Conservation (phyloP, 352 stramenopile genomes). For the Sclerospora graminicola region DNA sequence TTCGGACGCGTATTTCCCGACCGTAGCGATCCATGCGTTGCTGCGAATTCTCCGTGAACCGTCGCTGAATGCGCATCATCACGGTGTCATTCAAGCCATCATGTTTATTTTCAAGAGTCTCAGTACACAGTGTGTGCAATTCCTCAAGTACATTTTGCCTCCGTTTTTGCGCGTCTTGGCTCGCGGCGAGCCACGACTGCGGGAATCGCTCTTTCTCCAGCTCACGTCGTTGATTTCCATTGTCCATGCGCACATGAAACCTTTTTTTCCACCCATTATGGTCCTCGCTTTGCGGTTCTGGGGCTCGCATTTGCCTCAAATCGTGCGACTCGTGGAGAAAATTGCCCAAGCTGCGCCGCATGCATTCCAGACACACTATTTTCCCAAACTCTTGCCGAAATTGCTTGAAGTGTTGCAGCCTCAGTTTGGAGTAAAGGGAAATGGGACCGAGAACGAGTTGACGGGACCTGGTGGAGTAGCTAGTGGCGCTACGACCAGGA, state of each 20-base stretch:
- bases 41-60: conserved; percentile 94
- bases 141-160: conserved; percentile 95
- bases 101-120: conserved; percentile 99
- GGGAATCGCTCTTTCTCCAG: conserved; percentile 95
- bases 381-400: conserved; percentile 83
- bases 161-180: conserved; percentile 93
- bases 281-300: conserved; percentile 94
- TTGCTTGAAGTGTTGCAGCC: conserved; percentile 79
- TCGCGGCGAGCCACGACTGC: conserved; percentile 84
- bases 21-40: conserved; percentile 94
- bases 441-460: conserved; percentile 29
- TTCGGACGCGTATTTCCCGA: conserved; percentile 94
- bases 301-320: conserved; percentile 92
- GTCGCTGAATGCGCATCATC: conserved; percentile 92
- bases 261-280: conserved; percentile 97
- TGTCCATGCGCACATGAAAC: conserved; percentile 92
- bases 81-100: conserved; percentile 95
- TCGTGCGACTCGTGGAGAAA: conserved; percentile 93
- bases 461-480: conserved; percentile 5
- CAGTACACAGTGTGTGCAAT: conserved; percentile 91
- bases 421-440: conserved; percentile 67
- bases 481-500: conserved; percentile 13
- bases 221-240: conserved; percentile 93
- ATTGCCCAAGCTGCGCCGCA: conserved; percentile 62
- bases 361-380: conserved; percentile 79